phyloP scores from a whole-genome alignment of 75 land plant genomes.

The Chamaecyparis obtusa region DNA sequence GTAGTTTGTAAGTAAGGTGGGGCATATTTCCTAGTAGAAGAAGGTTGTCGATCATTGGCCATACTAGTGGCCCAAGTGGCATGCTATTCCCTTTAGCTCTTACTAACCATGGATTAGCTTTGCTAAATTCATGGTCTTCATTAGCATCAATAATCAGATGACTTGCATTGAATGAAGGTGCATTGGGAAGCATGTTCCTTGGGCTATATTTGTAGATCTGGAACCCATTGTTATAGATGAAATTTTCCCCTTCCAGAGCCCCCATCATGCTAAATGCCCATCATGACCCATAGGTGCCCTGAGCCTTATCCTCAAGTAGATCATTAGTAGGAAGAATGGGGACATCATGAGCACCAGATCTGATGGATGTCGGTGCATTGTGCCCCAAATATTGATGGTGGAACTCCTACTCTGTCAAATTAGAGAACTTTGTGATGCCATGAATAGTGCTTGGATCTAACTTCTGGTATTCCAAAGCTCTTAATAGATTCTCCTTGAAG shows the following conservation, averaged over 20 bases:
- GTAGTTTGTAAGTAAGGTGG: too few relatives aligned
- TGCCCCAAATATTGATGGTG: slow-evolving; percentile 21
- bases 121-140: too few relatives aligned
- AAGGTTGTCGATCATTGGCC: too few relatives aligned
- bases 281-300: slow-evolving; percentile 93
- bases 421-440: slow-evolving; percentile 45
- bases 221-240: too few relatives aligned
- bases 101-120: too few relatives aligned
- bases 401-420: slow-evolving; percentile 47
- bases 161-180: too few relatives aligned
- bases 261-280: slow-evolving; percentile 94
- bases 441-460: slow-evolving; percentile 38
- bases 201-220: too few relatives aligned
- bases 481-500: slow-evolving; percentile 33
- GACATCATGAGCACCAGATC: not conserved
- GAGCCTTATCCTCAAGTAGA: slow-evolving; percentile 43
- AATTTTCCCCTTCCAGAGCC: slow-evolving; percentile 44
- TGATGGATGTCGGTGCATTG: not conserved
- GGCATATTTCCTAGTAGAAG: too few relatives aligned
- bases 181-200: too few relatives aligned
- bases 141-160: too few relatives aligned
- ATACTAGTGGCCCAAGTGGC: too few relatives aligned
- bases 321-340: slow-evolving; percentile 18
- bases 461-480: slow-evolving; percentile 43
- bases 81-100: too few relatives aligned